Percentiles rank a stretch among this genome's conserved stretches.
Conservation (phyloP, 371 early-diverging fungal genomes). For the Saksenaea vasiformis region DNA sequence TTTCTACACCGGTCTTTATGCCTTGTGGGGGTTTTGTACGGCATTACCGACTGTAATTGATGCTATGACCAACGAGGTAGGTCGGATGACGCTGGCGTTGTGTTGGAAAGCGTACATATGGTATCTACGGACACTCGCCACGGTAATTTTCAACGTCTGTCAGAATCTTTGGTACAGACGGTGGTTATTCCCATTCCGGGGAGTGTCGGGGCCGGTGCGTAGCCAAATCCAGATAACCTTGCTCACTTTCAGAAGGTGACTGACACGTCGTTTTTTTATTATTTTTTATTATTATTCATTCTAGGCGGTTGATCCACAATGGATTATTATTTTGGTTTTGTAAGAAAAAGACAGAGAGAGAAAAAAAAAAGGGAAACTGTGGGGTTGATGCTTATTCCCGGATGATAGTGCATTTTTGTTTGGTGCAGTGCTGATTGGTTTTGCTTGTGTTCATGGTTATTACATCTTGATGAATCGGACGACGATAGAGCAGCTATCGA, state of each 20-base stretch:
- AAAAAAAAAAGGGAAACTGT: too few relatives aligned
- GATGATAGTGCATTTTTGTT: conserved; percentile 37
- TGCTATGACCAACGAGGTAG: conserved; percentile 40
- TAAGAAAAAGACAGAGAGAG: too few relatives aligned
- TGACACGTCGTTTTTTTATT: not conserved
- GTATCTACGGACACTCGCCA: conserved; percentile 7
- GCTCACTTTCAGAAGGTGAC: too few relatives aligned
- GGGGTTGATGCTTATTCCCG: too few relatives aligned
- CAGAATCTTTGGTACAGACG: conserved; percentile 6
- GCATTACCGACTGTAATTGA: conserved; percentile 37
- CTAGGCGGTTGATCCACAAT: conserved; percentile 39
- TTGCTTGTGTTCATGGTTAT: conserved; percentile 49
- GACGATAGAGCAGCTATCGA: conserved; percentile 56
- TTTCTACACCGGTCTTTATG: conserved; percentile 51
- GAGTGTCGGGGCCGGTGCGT: conserved; percentile 6
- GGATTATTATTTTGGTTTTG: conserved; percentile 41
- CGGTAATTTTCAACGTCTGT: conserved; percentile 6
- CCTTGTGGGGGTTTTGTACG: conserved; percentile 44
- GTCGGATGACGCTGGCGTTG: not conserved
- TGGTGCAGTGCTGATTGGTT: conserved; percentile 46
- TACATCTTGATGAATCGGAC: conserved; percentile 57
- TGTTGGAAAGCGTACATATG: not conserved
- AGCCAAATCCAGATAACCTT: too few relatives aligned
- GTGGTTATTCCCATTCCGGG: conserved; percentile 2
- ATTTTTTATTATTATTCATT: conserved; percentile 11